Conservation (phyloP, 106 monocot species). For the Hemerocallis citrina region DNA sequence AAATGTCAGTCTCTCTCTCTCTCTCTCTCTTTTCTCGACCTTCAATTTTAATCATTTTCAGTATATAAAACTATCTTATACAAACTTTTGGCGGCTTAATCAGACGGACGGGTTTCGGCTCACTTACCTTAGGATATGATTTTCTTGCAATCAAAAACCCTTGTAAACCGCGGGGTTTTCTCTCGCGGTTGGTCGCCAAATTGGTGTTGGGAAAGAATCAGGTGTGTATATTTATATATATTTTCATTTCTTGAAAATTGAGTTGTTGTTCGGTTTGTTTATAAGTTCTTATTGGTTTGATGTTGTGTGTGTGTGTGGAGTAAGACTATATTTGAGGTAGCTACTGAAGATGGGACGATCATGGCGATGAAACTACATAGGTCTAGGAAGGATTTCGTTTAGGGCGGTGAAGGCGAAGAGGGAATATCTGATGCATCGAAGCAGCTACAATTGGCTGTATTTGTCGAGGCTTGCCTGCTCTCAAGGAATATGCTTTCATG, state of each 20-base stretch:
- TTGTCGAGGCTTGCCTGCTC: conserved; percentile 91
- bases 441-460: conserved; percentile 90
- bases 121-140: conserved; percentile 98
- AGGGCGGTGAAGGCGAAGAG: conserved; percentile 95
- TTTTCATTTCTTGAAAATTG: background rate
- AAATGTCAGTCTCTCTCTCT: conserved; percentile 75
- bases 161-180: conserved; percentile 92
- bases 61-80: background rate
- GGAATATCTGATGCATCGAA: conserved; percentile 79
- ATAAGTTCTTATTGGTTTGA: background rate
- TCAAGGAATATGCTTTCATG: conserved; percentile 98
- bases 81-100: background rate
- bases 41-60: background rate
- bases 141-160: conserved; percentile 95
- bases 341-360: conserved; percentile 83
- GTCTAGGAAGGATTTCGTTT: conserved; percentile 85
- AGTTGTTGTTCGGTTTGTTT: background rate
- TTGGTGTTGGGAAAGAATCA: conserved; percentile 98
- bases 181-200: conserved; percentile 80
- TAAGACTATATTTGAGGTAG: conserved; percentile 78
- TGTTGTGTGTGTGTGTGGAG: background rate
- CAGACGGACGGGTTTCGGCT: conserved; percentile 96
- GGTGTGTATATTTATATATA: conserved; percentile 25
- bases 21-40: background rate
- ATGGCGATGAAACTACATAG: conserved; percentile 97